phyloP scores from a whole-genome alignment of 2,329 filamentous ascomycete species.

The Dendrostoma leiphaemia region DNA sequence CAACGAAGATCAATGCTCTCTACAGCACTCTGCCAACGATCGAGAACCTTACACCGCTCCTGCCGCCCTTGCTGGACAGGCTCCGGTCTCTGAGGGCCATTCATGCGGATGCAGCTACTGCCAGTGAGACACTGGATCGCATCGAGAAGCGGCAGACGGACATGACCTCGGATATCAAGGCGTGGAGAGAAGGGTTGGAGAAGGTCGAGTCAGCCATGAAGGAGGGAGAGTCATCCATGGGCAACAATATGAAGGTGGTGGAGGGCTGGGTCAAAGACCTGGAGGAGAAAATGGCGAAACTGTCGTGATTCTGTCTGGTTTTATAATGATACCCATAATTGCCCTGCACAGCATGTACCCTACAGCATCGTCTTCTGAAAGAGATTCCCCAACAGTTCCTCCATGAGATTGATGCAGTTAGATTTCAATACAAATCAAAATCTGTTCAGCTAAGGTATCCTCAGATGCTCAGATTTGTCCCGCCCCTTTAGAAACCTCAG shows the following conservation, averaged over 20 bases:
- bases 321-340: slow-evolving; percentile 34
- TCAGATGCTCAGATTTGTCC: too few relatives aligned
- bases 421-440: too few relatives aligned
- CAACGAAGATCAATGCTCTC: slow-evolving; percentile 84
- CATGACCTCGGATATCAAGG: slow-evolving; percentile 72
- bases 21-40: slow-evolving; percentile 88
- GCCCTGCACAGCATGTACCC: too few relatives aligned
- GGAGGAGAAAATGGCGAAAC: slow-evolving; percentile 69
- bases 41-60: slow-evolving; percentile 77
- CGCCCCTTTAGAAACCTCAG: too few relatives aligned
- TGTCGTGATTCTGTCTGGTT: slow-evolving; percentile 36
- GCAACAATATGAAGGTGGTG: slow-evolving; percentile 79
- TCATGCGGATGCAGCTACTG: slow-evolving; percentile 82
- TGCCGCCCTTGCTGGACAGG: slow-evolving; percentile 82
- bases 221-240: slow-evolving; percentile 67
- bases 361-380: too few relatives aligned
- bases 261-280: slow-evolving; percentile 86
- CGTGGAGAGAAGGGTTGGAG: slow-evolving; percentile 21
- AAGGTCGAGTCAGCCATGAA: slow-evolving; percentile 54
- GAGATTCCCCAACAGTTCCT: too few relatives aligned
- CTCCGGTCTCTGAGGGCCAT: slow-evolving; percentile 79
- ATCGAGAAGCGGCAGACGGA: slow-evolving; percentile 79
- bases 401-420: too few relatives aligned
- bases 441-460: too few relatives aligned
- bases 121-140: slow-evolving; percentile 71